Base-by-base conservation (phyloP, 345 rosid genomes). In the Excoecaria cochinchinensis region DNA sequence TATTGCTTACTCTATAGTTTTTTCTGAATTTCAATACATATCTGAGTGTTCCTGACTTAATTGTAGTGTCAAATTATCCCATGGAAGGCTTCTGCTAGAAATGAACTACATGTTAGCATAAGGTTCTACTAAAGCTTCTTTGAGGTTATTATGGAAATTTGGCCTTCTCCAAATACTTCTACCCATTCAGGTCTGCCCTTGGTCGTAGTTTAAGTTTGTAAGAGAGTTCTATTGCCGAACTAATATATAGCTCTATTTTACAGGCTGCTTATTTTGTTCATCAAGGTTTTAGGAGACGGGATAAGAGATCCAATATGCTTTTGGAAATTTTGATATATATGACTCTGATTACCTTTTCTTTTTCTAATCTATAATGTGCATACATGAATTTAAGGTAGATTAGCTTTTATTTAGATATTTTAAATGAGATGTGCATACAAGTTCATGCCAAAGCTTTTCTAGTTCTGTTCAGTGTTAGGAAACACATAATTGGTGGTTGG, bases 31-130 rank as follows among this genome's bases (percentile, higher is more conserved):
- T 66, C 57, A 46, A 21, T 19, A 47, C 55, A 17, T 51, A 71
- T 69, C 7, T 47, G 67, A 73, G 65, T 71, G 9, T 70, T 75
- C 61, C 16, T 72, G 48, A 74, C 75, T 74, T 50, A 70, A 12
- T 53, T 77, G 31, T 78, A 4, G 24, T 55, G 70, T 40, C 60
- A 61, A 75, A 76, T 55, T 77, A 63, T 78, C 76, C 72, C 77
- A 95, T 97, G 84, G 89, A 73, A 91, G 98, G 81, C 86, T 93
- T 81, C 78, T 90, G 80, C 89, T 95, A 96, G 99, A 95, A 89
- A 84, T 93, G 94, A 95, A 95, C 81, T 92, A 93, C 82, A 91
- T 95, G 99, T 81, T 95, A 56, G 93, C 99, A 15, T 91, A 90
- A 84, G 99, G 99, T 67, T 91, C 97, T 66, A 94, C 94, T 31